Evolutionary conservation across 495 filamentous ascomycete genomes (phyloP).

Genomic region (Lindgomyces ingoldianus): DNA sequence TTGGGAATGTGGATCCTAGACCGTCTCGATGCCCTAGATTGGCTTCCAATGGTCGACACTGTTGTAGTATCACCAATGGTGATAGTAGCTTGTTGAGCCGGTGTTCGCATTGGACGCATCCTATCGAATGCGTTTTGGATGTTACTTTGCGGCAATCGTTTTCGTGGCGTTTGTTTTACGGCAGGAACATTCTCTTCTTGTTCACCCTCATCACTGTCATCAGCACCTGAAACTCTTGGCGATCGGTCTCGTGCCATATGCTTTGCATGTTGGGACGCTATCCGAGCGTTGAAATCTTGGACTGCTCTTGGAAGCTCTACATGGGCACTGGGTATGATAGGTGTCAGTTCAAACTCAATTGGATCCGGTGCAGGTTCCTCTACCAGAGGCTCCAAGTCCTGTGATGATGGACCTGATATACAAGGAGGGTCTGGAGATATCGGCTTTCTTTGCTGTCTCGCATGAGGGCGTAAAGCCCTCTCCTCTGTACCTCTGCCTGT

Average conservation of each 20-base stretch:
- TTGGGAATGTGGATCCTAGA: constrained; percentile 41
- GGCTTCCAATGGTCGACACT: constrained; percentile 60
- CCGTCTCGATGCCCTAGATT: constrained; percentile 45
- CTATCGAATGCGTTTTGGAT: constrained; percentile 67
- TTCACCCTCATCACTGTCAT: not conserved
- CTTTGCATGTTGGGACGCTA: constrained; percentile 37
- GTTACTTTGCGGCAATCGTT: constrained; percentile 49
- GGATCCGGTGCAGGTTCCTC: not conserved
- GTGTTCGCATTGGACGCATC: constrained; percentile 65
- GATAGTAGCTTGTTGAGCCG: constrained; percentile 79
- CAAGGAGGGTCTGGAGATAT: not conserved
- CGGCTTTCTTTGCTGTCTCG: not conserved
- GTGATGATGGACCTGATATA: not conserved
- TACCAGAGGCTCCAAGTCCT: not conserved
- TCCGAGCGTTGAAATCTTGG: constrained; percentile 47
- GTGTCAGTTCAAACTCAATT: not conserved
- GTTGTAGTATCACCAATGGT: constrained; percentile 82
- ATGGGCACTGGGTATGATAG: not conserved
- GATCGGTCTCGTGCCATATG: constrained; percentile 4
- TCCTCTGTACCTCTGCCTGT: constrained; percentile 22
- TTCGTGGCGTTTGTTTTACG: constrained; percentile 30
- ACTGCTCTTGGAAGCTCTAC: constrained; percentile 29
- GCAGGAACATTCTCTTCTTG: constrained; percentile 26
- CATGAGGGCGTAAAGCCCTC: not conserved
- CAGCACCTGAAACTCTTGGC: not conserved